Evolutionary conservation across 2,329 filamentous ascomycete genomes (phyloP), one percentile per base, ranked within the genome.

Genomic region (Aspergillus udagawae): DNA sequence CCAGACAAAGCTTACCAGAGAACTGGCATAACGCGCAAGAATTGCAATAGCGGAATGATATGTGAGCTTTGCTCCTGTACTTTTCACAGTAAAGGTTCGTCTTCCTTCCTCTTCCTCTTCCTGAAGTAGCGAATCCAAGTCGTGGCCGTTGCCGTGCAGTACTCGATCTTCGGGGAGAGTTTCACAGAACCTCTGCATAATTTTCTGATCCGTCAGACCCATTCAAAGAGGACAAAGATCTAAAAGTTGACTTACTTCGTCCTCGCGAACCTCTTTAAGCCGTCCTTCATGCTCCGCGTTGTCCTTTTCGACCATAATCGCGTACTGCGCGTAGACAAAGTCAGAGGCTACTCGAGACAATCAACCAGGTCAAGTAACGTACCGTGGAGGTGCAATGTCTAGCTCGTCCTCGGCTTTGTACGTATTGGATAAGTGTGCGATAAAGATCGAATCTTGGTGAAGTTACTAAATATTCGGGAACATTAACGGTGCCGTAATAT

Each of bases 341-440:
- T 47, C 21, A 47, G 25, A 14, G 3, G 12, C 20, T 17, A 25
- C 10, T 47, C 44, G 25, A 6, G 20, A 25, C 21, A 23, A 23
- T 47, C 21, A 47, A 14, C 23, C 3, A 38, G 44, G 8, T 27
- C 3, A 35, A 14, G n/a, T 38, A 35, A 28, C 63, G 57, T 66
- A 75, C 76, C 49, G 83, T 86, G 0, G 94, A 97, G 54, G 88
- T 82, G 0, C 77, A 73, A 66, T 91, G 89, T 42, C 94, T 84
- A 12, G 94, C 94, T 54, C 94, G 85, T 0, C 94, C 94, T 60
- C 91, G 85, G 14, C 92, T 97, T 72, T 99, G 94, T 21, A 97
- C 87, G 69, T 97, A 97, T 68, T 96, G 90, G 53, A 97, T 97
- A 73, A 96, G 86, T 0, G 93, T 97, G 10, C 83, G 81, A 73